Conservation (phyloP, 2,329 filamentous ascomycete genomes). For the Trichoderma koningii region DNA sequence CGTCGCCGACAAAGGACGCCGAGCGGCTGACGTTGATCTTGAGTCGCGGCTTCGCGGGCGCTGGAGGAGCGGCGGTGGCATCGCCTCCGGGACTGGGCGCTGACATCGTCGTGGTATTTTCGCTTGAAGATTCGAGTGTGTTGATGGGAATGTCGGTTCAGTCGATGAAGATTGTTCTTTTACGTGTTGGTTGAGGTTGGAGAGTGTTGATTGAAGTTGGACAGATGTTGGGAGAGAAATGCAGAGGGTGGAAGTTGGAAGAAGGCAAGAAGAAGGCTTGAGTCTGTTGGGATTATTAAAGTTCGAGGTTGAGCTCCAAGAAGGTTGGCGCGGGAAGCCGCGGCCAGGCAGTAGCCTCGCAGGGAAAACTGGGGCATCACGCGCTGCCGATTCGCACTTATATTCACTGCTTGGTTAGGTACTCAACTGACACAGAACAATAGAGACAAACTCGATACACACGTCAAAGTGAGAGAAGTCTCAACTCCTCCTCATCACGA, state of each 20-base stretch:
- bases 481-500: too few relatives aligned
- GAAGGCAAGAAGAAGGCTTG: not conserved
- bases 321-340: slow-evolving; percentile 16
- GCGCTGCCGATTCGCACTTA: slow-evolving; percentile 1
- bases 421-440: not conserved
- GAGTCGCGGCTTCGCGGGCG: slow-evolving; percentile 43
- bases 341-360: slow-evolving; percentile 23
- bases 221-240: too few relatives aligned
- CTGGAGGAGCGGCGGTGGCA: slow-evolving; percentile 32
- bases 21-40: slow-evolving; percentile 46
- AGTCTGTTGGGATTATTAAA: not conserved
- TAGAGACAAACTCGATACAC: too few relatives aligned
- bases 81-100: slow-evolving; percentile 32
- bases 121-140: not conserved
- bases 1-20: slow-evolving; percentile 40
- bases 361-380: slow-evolving; percentile 6
- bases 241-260: too few relatives aligned
- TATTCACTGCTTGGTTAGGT: too few relatives aligned
- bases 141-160: not conserved
- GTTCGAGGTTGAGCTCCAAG: not conserved
- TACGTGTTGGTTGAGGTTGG: not conserved
- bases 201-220: too few relatives aligned
- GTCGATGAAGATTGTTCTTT: too few relatives aligned
- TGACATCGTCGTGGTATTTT: slow-evolving; percentile 34
- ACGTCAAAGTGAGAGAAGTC: too few relatives aligned